Percentiles rank a stretch among this genome's conserved stretches.
Conservation (phyloP, 164 flowering plant species). For the Vitis amurensis region DNA sequence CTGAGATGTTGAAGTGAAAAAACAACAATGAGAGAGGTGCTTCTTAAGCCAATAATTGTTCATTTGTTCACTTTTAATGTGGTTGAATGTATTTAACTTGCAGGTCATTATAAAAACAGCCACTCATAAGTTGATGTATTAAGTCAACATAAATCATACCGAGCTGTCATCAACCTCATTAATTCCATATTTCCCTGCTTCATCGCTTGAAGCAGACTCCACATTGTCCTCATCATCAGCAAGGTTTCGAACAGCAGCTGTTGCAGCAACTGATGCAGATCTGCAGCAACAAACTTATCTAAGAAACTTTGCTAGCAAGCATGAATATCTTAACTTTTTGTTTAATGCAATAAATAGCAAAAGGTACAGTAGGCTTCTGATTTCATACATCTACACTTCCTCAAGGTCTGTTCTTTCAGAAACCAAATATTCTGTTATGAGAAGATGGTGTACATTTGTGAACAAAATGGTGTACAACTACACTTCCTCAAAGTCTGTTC, state of each 20-base stretch:
- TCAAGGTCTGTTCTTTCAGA: neutral
- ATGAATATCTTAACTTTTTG: neutral
- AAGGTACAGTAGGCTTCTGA: neutral
- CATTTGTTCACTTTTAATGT: neutral
- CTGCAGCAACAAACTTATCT: slow-evolving; percentile 31
- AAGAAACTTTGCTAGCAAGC: neutral
- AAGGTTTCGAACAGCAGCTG: slow-evolving; percentile 53
- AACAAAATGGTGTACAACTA: too few relatives aligned
- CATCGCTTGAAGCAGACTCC: slow-evolving; percentile 79
- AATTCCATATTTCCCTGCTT: slow-evolving; percentile 35
- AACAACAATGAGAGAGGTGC: neutral
- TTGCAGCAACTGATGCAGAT: slow-evolving; percentile 70
- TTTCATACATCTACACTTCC: neutral
- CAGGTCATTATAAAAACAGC: neutral
- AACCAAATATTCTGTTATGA: neutral
- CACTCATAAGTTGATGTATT: neutral
- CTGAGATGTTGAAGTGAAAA: neutral
- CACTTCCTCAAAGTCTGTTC: too few relatives aligned
- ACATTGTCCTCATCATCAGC: slow-evolving; percentile 63
- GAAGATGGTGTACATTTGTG: too few relatives aligned
- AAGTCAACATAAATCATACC: slow-evolving; percentile 42
- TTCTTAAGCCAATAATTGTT: too few relatives aligned
- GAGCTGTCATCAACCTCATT: slow-evolving; percentile 62
- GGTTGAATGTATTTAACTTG: neutral
- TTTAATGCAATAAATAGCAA: neutral